Evolutionary conservation across 2,329 filamentous ascomycete species (phyloP), one percentile per base, ranked within the genome.

Genomic region (Penicillium glabrum): DNA sequence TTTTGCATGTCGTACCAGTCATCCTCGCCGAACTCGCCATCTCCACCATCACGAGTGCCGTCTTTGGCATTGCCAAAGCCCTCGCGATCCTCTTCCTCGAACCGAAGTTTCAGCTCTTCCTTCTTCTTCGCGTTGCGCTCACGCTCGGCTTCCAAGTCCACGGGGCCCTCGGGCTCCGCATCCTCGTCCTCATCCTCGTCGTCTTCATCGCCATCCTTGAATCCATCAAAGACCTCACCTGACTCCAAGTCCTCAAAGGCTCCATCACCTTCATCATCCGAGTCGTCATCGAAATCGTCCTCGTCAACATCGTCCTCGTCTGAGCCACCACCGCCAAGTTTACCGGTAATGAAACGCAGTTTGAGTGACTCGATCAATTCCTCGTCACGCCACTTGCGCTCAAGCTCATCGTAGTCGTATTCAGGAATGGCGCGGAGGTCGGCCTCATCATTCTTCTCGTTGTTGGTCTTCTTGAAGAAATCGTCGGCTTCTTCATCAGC

Each of bases 1-100:
- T 99, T 99, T 72, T 99, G 95, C 27, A 90, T 86, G 70, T 98
- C 95, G 72, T 99, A 99, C 96, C 96, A 99, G 54, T 99, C 91
- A 71, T 99, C 95, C 75, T 99, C 95, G 51, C 93, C 95, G 68
- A 96, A 98, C 57, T 86, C 80, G 52, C 93, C 86, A 6, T 86
- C 80, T 3, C 83, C 82, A 33, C 83, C 88, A 29, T 84, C 86
- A 63, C 89, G 89, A 50, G 88, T 86, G 27, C 90, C 87, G 70
- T 96, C 96, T 75, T 95, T 91, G 69, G 96, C 96, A 68, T 90
- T 86, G 7, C 70, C 77, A 72, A 97, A 93, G 0, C 95, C 95
- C 71, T 99, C 95, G n/a, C 91, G 85, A 71, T 99, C 95, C 80
- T 99, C 95, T 74, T 98, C 93, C 70, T 99, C 95, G 70, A 99